phyloP scores from a whole-genome alignment of 225 moss, liverwort and hornwort genomes.

The Polytrichum commune region DNA sequence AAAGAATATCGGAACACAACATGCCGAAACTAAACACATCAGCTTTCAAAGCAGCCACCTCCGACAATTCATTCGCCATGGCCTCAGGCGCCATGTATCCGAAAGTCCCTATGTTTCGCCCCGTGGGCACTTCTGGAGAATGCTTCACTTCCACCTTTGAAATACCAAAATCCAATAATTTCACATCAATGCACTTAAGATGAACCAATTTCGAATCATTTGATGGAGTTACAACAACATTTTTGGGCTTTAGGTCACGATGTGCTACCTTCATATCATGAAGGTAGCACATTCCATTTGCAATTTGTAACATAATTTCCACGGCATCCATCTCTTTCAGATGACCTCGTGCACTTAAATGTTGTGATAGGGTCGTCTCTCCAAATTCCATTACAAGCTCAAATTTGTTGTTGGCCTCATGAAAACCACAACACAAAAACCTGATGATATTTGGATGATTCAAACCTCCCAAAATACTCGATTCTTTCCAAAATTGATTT shows the following conservation, averaged over 20 bases:
- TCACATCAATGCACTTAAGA: not conserved
- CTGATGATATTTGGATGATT: conserved; percentile 1
- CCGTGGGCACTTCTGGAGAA: not conserved
- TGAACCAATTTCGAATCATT: not conserved
- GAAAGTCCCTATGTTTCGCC: not conserved
- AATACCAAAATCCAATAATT: conserved; percentile 4
- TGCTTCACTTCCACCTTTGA: conserved; percentile 1
- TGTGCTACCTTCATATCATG: conserved; percentile 8
- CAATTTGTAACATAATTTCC: conserved; percentile 1
- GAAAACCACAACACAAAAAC: not conserved
- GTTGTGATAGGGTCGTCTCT: not conserved
- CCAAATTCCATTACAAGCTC: not conserved
- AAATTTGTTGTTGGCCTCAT: not conserved
- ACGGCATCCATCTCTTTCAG: not conserved
- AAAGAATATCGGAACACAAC: not conserved
- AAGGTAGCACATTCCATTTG: conserved; percentile 9
- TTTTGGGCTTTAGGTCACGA: conserved; percentile 5
- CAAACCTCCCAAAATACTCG: not conserved
- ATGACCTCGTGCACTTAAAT: not conserved
- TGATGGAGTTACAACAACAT: not conserved
- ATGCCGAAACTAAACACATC: not conserved
- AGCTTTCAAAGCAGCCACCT: not conserved
- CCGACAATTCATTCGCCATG: not conserved
- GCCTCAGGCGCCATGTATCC: conserved; percentile 7
- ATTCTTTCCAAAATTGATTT: not conserved